phyloP scores from a whole-genome alignment of 73 alveolate species.

The Tetrahymena borealis region DNA sequence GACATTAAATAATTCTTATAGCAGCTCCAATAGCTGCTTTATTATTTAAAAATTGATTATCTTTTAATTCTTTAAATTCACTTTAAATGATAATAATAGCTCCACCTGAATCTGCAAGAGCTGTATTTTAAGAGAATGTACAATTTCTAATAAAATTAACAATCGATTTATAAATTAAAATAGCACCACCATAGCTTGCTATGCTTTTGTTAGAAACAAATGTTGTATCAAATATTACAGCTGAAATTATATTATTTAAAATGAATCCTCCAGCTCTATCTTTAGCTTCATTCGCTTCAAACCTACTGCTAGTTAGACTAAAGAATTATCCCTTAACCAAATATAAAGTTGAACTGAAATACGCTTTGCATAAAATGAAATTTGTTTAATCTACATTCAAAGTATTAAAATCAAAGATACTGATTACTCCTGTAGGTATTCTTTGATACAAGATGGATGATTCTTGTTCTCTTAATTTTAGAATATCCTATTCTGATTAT shows the following conservation, averaged over 20 bases:
- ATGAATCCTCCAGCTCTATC: neutral
- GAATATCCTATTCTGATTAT: neutral
- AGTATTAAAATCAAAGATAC: neutral
- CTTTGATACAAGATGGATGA: neutral
- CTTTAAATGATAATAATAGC: neutral
- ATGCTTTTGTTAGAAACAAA: neutral
- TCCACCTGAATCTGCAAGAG: neutral
- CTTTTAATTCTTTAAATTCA: neutral
- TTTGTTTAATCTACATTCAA: neutral
- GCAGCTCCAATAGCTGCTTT: neutral
- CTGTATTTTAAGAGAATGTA: neutral
- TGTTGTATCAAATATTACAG: neutral
- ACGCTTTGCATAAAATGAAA: neutral
- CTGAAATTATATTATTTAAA: neutral
- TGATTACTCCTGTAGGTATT: neutral
- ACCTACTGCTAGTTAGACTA: neutral
- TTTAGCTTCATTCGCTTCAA: neutral
- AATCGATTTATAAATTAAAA: neutral
- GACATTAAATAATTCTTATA: neutral
- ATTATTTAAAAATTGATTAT: too few species aligned
- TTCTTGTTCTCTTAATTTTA: neutral
- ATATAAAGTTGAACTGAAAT: neutral
- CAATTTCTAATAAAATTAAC: neutral
- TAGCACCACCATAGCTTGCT: neutral
- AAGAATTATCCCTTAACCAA: neutral